phyloP scores from a whole-genome alignment of 1,284 basidiomycete genomes.

The Schizophyllum commune region DNA sequence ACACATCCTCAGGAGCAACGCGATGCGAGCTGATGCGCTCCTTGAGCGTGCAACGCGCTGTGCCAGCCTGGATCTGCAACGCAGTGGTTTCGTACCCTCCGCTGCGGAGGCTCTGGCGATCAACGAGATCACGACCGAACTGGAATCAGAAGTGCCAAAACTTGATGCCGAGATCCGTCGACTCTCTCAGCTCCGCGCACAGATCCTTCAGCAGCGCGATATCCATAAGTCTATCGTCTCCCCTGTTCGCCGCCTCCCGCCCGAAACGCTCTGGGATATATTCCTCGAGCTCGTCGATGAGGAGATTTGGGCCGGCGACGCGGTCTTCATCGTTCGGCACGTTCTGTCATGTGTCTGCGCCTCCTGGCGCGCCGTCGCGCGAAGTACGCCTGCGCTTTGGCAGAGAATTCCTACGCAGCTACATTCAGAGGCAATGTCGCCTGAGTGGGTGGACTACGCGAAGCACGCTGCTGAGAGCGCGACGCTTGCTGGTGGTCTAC shows the following conservation, averaged over 20 bases:
- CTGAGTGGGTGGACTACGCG: no score
- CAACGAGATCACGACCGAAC: background rate
- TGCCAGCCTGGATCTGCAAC: background rate
- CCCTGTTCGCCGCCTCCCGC: background rate
- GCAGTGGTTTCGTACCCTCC: background rate
- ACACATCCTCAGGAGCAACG: no score
- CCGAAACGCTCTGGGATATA: background rate
- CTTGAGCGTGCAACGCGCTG: background rate
- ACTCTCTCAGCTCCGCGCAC: background rate
- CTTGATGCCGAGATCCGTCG: background rate
- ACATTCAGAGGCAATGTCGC: background rate
- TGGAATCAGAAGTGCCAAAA: background rate
- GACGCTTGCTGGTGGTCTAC: no score
- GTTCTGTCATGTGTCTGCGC: background rate
- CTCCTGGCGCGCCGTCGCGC: background rate
- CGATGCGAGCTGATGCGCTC: background rate
- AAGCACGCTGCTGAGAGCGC: no score
- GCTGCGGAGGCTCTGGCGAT: background rate
- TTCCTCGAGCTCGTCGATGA: background rate
- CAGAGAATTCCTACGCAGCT: background rate
- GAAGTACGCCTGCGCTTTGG: background rate
- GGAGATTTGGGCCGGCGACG: no score
- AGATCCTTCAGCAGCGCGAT: background rate
- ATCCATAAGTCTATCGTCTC: background rate
- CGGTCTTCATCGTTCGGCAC: background rate